These are phyloP conservation scores for Dothideomycetidae sp. DNA, from an alignment of 2,329 filamentous ascomycete species.

Conservation along the genomic window DNA sequence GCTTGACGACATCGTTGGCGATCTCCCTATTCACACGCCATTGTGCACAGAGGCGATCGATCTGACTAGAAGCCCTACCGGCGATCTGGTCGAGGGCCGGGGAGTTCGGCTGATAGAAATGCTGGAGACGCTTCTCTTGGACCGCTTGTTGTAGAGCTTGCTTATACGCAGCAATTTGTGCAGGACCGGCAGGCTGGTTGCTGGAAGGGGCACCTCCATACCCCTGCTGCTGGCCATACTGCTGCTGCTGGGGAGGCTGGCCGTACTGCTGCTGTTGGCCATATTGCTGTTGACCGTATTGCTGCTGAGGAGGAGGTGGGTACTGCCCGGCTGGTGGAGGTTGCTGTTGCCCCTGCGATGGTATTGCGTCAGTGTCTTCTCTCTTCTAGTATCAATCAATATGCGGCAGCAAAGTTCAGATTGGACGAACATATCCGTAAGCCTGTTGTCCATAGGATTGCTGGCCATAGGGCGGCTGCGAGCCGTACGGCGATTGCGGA, in stretches of 20 bases:
- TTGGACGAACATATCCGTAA: conserved; percentile 14
- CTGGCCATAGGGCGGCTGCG: conserved; percentile 15
- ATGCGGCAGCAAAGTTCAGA: conserved; percentile 8
- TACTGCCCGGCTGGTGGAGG: conserved; percentile 5
- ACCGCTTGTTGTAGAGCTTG: conserved; percentile 41
- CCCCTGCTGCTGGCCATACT: conserved; percentile 16
- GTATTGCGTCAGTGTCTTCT: conserved; percentile 8
- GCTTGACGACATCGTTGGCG: conserved; percentile 48
- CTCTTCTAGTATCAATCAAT: not conserved
- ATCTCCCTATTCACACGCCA: conserved; percentile 46
- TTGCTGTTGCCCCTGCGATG: conserved; percentile 5
- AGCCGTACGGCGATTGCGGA: conserved; percentile 7
- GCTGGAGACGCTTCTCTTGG: conserved; percentile 45
- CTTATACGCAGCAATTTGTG: conserved; percentile 41
- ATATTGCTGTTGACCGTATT: conserved; percentile 12
- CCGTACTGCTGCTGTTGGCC: conserved; percentile 13
- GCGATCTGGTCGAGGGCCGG: conserved; percentile 38
- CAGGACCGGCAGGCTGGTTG: conserved; percentile 31
- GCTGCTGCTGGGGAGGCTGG: conserved; percentile 13
- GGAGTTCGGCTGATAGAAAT: conserved; percentile 44
- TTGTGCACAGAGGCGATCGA: conserved; percentile 41
- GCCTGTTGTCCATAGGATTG: conserved; percentile 11
- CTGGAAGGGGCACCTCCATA: conserved; percentile 18
- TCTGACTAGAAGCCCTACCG: conserved; percentile 33
- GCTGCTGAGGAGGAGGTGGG: conserved; percentile 8